Evolutionary conservation across 2,329 filamentous ascomycete genomes (phyloP).

Genomic region (Triangularia setosa): DNA sequence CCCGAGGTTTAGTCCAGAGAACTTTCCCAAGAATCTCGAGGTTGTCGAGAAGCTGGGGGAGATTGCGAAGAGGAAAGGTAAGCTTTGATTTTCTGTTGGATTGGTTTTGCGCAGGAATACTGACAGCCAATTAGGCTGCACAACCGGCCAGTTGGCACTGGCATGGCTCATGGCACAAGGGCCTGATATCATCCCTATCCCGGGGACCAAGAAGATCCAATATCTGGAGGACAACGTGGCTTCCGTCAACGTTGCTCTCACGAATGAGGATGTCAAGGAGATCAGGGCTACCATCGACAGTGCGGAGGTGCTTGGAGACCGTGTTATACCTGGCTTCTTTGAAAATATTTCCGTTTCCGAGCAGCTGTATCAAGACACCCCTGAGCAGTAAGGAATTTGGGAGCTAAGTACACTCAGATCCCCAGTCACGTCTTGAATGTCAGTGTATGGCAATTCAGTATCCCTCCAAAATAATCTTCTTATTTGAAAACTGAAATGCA

Average conservation of each 20-base stretch:
- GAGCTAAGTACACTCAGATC: too few relatives aligned
- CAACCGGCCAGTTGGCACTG: conserved; percentile 54
- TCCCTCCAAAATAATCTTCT: background rate
- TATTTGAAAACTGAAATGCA: background rate
- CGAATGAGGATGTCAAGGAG: conserved; percentile 32
- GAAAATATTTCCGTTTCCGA: background rate
- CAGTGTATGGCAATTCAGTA: background rate
- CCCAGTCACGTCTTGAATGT: background rate
- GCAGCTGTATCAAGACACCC: background rate
- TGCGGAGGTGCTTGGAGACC: conserved; percentile 9
- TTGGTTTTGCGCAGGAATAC: background rate
- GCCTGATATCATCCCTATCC: conserved; percentile 56
- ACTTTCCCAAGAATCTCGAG: conserved; percentile 52
- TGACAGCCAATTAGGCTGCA: conserved; percentile 31
- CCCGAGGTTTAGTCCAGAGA: conserved; percentile 48
- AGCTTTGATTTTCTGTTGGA: background rate
- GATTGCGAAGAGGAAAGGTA: conserved; percentile 49
- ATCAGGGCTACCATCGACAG: conserved; percentile 26
- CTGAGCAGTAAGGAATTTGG: background rate
- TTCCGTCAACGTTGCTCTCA: conserved; percentile 32
- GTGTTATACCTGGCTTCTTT: background rate
- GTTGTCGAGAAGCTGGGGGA: conserved; percentile 47
- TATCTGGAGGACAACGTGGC: conserved; percentile 45
- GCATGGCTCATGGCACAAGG: conserved; percentile 62
- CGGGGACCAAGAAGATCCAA: conserved; percentile 45